Evolutionary conservation across 441 rosid species (phyloP), one percentile per base, ranked within the genome.

Genomic region (Geranium incanum): DNA sequence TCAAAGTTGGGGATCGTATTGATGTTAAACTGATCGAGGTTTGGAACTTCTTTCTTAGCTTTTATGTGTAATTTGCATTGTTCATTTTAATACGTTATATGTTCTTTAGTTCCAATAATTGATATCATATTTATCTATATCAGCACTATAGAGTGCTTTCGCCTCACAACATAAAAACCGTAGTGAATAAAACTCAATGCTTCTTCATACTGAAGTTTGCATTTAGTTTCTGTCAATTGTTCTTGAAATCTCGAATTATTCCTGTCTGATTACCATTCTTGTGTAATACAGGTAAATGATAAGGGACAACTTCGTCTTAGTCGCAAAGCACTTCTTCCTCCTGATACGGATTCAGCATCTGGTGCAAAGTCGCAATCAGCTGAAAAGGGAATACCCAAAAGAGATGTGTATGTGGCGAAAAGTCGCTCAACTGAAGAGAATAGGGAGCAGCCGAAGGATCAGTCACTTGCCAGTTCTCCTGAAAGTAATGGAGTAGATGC

Each of bases 11-110:
- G 77, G 98, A 95, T 69, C 95, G 68, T 67, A 74, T 95, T 78
- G 99, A 95, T 76, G 98, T 95, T 74, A 95, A 95, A 79, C 94
- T 95, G 72, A 88, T 88, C 13, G 99, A 95, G 97, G 99, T 95
- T 76, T 70, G 82, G 65, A 62, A 73, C 72, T 75, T 64, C 66
- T 67, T 48, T 23, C 72, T 52, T 28, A 18, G 36, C 70, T 48
- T 19, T 65, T 37, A 4, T 38, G 39, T 36, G 21, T 36, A 1
- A 11, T 36, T 37, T 59, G 33, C 64, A 59, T 59, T 21, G 33
- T 11, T 19, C 18, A 6, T 7, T 59, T 59, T 59, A 6, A 59
- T 59, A 15, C 6, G 33, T 18, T 59, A 12, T 18, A 12, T 52
- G 59, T 52, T 52, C 59, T 52, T 52, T 16, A 52, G 4, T 52